Evolutionary conservation across 2,329 filamentous ascomycete genomes (phyloP).

Genomic region (Alternaria infectoria): DNA sequence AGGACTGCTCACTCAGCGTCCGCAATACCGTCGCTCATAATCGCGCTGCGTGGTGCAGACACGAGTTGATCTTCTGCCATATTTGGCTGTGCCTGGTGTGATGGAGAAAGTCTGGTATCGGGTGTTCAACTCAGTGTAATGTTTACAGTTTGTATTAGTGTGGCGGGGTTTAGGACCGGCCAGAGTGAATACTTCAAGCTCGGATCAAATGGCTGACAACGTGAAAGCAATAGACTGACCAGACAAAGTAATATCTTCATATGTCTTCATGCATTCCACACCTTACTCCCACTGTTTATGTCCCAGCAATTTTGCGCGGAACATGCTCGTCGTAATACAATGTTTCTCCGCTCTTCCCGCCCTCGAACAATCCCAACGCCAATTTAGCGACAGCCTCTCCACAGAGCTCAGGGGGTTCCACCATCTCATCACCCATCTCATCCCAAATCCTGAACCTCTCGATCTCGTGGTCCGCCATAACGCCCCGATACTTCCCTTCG

Average conservation of each 20-base stretch:
- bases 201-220: neutral
- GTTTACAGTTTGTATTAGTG: neutral
- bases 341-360: slow-evolving; percentile 29
- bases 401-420: slow-evolving; percentile 32
- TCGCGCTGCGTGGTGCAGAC: neutral
- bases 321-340: slow-evolving; percentile 37
- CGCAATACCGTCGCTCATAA: neutral
- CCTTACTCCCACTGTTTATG: neutral
- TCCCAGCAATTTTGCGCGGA: slow-evolving; percentile 24
- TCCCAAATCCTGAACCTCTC: slow-evolving; percentile 33
- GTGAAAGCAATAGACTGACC: neutral
- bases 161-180: neutral
- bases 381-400: slow-evolving; percentile 31
- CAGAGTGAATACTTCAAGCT: neutral
- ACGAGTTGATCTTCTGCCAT: neutral
- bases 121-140: neutral
- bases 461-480: slow-evolving; percentile 39
- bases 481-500: slow-evolving; percentile 23
- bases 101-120: neutral
- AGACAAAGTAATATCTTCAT: neutral
- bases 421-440: slow-evolving; percentile 30
- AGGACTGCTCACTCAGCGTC: neutral
- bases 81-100: neutral
- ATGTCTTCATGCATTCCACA: neutral
- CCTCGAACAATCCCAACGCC: slow-evolving; percentile 28